Evolutionary conservation across 805 yeast species (phyloP).

Genomic region (Kregervanrija fluxuum): DNA sequence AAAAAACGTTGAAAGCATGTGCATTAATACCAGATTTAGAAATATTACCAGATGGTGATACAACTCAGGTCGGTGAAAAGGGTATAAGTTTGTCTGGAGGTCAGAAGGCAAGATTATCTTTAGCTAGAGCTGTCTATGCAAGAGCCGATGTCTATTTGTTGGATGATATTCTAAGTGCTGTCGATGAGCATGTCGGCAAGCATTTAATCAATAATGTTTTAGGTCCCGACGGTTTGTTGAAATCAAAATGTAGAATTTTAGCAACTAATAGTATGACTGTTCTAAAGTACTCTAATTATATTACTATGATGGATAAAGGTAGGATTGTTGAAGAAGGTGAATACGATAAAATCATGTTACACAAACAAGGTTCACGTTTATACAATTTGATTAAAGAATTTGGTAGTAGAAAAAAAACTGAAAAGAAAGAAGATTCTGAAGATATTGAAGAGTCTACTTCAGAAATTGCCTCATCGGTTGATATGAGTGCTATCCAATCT

Average conservation of each 20-base stretch:
- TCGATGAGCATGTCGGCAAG: constrained; percentile 93
- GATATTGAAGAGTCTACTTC: constrained; percentile 5
- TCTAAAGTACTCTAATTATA: constrained; percentile 49
- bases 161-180: constrained; percentile 94
- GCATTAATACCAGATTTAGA: constrained; percentile 74
- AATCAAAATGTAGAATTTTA: constrained; percentile 45
- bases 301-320: constrained; percentile 57
- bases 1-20: constrained; percentile 78
- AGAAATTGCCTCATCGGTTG: constrained; percentile 3
- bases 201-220: constrained; percentile 63
- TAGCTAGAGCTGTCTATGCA: constrained; percentile 94
- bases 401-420: constrained; percentile 38
- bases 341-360: constrained; percentile 39
- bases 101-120: constrained; percentile 89
- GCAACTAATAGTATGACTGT: constrained; percentile 55
- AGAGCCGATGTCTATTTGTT: constrained; percentile 86
- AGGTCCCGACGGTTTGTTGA: constrained; percentile 38
- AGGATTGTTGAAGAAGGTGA: constrained; percentile 60
- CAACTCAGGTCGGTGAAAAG: constrained; percentile 92
- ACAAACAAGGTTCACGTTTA: constrained; percentile 33
- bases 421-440: constrained; percentile 15
- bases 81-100: constrained; percentile 97
- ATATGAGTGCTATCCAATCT: constrained; percentile 12
- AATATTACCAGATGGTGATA: constrained; percentile 81
- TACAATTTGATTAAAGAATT: constrained; percentile 41